A percentile compares a stretch with the other conserved stretches of the same genome.
Conservation (phyloP, 73 alveolate species). For the Paramecium primaurelia region DNA sequence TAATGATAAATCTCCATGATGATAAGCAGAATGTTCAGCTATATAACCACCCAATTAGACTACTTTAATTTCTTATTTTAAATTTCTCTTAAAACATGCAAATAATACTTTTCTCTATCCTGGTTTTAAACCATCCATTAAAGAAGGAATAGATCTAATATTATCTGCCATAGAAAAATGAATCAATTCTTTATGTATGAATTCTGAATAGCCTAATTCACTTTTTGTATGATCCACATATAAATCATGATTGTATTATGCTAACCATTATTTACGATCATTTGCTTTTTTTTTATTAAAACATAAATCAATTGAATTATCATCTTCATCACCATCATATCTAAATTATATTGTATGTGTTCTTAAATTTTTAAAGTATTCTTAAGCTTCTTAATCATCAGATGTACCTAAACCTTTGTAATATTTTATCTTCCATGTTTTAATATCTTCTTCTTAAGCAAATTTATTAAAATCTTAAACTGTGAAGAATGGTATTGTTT, state of each 20-base stretch:
- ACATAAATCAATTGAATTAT: conserved; percentile 97
- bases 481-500: conserved; percentile 85
- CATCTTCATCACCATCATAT: conserved; percentile 90
- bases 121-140: conserved; percentile 99
- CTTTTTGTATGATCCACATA: conserved; percentile 85
- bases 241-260: conserved; percentile 74
- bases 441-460: conserved; percentile 76
- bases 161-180: conserved; percentile 91
- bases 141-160: conserved; percentile 95
- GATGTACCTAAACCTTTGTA: conserved; percentile 99
- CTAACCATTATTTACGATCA: conserved; percentile 96
- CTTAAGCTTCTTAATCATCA: conserved; percentile 98
- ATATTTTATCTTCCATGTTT: conserved; percentile 95
- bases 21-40: conserved; percentile 99
- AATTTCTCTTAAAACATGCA: conserved; percentile 96
- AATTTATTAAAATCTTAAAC: conserved; percentile 95
- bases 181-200: conserved; percentile 93
- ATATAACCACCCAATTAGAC: conserved; percentile 99
- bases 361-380: conserved; percentile 91
- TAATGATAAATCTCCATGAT: conserved; percentile 98
- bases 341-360: conserved; percentile 92
- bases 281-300: conserved; percentile 96
- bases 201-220: conserved; percentile 64
- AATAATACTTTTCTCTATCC: conserved; percentile 98
- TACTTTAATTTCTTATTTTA: conserved; percentile 96